Evolutionary conservation across 148 eudicot species (phyloP).

Genomic region (Vaccinium vitisidaea): DNA sequence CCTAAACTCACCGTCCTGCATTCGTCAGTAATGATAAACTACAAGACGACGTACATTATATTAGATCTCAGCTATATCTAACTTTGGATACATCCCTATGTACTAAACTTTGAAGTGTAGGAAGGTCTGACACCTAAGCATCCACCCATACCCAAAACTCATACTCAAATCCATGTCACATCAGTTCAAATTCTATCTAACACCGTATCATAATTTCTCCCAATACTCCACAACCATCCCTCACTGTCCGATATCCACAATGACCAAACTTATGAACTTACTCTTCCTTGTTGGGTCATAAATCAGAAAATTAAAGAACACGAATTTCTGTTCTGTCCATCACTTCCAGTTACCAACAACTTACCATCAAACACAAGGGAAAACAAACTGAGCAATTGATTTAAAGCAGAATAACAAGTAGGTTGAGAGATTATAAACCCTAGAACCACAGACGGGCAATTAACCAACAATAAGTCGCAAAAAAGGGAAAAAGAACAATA

Average conservation of each 20-base stretch:
- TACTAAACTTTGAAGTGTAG: neutral
- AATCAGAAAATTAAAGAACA: neutral
- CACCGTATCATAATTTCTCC: neutral
- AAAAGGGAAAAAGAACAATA: neutral
- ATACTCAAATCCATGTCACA: neutral
- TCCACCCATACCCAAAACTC: neutral
- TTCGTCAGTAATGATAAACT: neutral
- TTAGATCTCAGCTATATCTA: neutral
- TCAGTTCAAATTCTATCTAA: neutral
- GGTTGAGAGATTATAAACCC: neutral
- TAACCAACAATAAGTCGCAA: neutral
- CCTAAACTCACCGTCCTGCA: neutral
- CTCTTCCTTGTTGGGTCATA: too few species aligned
- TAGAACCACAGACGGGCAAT: slow-evolving; percentile 4
- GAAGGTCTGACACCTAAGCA: neutral
- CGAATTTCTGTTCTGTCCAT: too few species aligned
- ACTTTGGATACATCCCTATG: neutral
- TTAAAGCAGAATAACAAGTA: neutral
- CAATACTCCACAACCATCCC: neutral
- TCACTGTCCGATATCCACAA: neutral
- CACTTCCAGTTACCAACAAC: neutral
- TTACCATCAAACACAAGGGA: neutral
- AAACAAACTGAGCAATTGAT: neutral
- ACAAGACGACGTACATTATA: neutral
- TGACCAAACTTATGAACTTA: neutral